A percentile compares a stretch with the other conserved stretches of the same genome.
phyloP scores from a whole-genome alignment of 73 alveolate species.

The Chromera velia region DNA sequence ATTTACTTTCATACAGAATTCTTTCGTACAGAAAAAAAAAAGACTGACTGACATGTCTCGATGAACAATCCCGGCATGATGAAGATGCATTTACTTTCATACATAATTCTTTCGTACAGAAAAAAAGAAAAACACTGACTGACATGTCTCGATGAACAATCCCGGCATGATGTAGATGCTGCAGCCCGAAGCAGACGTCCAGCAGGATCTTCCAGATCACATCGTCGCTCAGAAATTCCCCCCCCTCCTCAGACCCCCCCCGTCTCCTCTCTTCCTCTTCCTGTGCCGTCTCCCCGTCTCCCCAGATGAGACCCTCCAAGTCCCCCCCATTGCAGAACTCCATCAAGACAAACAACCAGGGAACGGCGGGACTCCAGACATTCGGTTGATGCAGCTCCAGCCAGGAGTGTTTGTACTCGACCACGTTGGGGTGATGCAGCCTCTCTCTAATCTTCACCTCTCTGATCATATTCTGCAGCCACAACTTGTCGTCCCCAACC shows the following conservation, averaged over 20 bases:
- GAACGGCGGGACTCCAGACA: slow-evolving; percentile 4
- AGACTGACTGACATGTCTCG: too few species aligned
- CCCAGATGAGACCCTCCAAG: background rate
- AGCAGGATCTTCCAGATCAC: background rate
- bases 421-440: slow-evolving; percentile 26
- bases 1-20: too few species aligned
- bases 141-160: background rate
- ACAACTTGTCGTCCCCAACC: background rate
- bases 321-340: background rate
- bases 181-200: background rate
- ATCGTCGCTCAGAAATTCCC: background rate
- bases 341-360: slow-evolving; percentile 29
- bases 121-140: too few species aligned
- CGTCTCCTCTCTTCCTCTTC: background rate
- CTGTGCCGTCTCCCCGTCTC: background rate
- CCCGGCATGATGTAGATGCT: background rate
- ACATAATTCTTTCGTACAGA: too few species aligned
- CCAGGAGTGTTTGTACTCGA: slow-evolving; percentile 41
- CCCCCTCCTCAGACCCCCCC: background rate
- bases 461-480: slow-evolving; percentile 6
- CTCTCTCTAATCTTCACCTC: slow-evolving; percentile 27
- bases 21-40: too few species aligned
- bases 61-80: too few species aligned
- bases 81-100: too few species aligned
- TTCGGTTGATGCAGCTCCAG: slow-evolving; percentile 2